Evolutionary conservation across 1,284 basidiomycete genomes (phyloP).

Genomic region (Ganoderma multipileum): DNA sequence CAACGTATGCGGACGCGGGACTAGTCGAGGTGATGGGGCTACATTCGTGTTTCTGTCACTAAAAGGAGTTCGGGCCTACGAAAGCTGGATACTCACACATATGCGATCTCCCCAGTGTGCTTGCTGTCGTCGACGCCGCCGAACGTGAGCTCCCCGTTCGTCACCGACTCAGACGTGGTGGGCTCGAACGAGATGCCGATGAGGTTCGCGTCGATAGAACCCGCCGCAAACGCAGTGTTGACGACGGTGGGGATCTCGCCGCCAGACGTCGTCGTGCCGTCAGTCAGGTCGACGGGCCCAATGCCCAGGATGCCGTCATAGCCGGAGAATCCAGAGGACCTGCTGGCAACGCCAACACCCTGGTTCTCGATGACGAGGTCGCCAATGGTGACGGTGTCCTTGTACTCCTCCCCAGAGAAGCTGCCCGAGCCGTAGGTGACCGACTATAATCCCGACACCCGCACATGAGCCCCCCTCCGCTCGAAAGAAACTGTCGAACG

Average conservation of each 20-base stretch:
- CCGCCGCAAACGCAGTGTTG: conserved; percentile 52
- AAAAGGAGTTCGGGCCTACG: too few relatives aligned
- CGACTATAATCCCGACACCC: conserved; percentile 13
- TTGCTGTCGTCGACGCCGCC: conserved; percentile 53
- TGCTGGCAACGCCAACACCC: conserved; percentile 51
- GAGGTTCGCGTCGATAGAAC: conserved; percentile 36
- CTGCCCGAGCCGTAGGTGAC: conserved; percentile 32
- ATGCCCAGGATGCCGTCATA: conserved; percentile 62
- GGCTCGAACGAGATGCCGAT: conserved; percentile 60
- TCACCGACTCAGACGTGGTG: conserved; percentile 41
- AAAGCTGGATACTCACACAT: neutral
- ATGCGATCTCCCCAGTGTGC: neutral
- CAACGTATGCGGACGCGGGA: conserved; percentile 56
- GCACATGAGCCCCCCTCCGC: neutral
- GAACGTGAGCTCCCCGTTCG: conserved; percentile 44
- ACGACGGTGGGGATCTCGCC: conserved; percentile 47
- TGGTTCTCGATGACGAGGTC: conserved; percentile 41
- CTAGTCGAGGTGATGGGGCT: conserved; percentile 55
- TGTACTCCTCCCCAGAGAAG: conserved; percentile 42
- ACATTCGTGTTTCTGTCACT: neutral
- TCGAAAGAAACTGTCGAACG: neutral
- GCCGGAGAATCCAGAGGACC: conserved; percentile 44
- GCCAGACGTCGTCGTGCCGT: conserved; percentile 21
- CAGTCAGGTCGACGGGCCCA: conserved; percentile 56
- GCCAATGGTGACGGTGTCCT: conserved; percentile 47